Percentiles rank a stretch among this genome's conserved stretches.
Evolutionary conservation across 2,329 filamentous ascomycete species (phyloP).

Genomic region (Ceratocystis albifundus): DNA sequence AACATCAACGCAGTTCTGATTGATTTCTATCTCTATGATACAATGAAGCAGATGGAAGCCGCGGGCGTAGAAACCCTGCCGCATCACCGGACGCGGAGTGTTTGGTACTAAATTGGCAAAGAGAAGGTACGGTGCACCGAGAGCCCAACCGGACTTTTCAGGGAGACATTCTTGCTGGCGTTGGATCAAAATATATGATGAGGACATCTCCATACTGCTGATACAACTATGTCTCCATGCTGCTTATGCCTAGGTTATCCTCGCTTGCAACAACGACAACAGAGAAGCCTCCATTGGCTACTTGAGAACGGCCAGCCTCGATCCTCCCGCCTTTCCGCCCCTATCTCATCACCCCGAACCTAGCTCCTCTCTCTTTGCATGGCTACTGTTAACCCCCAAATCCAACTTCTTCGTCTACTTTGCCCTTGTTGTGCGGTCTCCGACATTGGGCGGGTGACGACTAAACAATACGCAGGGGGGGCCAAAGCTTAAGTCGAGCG

Average conservation of each 20-base stretch:
- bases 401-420: not conserved
- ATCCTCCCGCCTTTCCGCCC: not conserved
- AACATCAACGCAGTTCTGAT: conserved; percentile 80
- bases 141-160: not conserved
- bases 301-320: conserved; percentile 46
- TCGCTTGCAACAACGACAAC: conserved; percentile 61
- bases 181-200: not conserved
- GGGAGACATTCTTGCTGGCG: not conserved
- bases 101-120: conserved; percentile 63
- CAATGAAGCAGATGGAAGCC: conserved; percentile 73
- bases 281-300: conserved; percentile 86
- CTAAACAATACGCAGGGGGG: not conserved
- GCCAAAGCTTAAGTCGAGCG: not conserved
- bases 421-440: not conserved
- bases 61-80: conserved; percentile 52
- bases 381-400: not conserved
- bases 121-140: not conserved
- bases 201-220: not conserved
- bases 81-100: conserved; percentile 82
- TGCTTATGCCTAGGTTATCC: conserved; percentile 42
- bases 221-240: conserved; percentile 37
- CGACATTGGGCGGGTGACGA: not conserved
- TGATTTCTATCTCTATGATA: conserved; percentile 94
- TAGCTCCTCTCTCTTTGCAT: not conserved
- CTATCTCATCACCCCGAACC: not conserved